A percentile compares a stretch with the other conserved stretches of the same genome.
Conservation (phyloP, 768 basidiomycete genomes). For the Rhodotorula graminis region DNA sequence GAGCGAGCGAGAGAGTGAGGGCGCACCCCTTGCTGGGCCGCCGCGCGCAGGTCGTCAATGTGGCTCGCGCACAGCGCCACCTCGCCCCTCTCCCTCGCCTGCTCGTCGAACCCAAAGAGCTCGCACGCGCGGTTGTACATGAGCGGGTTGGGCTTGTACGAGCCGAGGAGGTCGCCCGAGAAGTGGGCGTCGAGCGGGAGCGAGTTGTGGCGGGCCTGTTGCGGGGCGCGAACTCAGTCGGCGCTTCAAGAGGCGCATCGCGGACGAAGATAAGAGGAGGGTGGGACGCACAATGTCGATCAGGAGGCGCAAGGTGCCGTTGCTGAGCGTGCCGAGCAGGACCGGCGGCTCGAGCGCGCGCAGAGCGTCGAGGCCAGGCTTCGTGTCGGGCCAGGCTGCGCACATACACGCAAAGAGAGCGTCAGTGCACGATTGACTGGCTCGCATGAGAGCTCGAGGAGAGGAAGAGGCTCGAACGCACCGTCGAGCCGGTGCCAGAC, state of each 20-base stretch:
- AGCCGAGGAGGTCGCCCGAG: slow-evolving; percentile 32
- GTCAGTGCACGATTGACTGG: no score
- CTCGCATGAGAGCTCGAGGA: no score
- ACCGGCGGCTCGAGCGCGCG: slow-evolving; percentile 20
- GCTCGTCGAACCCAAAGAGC: slow-evolving; percentile 11
- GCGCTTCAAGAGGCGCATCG: no score
- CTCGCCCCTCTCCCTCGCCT: slow-evolving; percentile 6
- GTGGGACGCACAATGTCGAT: slow-evolving; percentile 13
- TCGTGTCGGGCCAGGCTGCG: slow-evolving; percentile 28
- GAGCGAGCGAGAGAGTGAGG: background rate
- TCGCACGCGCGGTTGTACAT: slow-evolving; percentile 27
- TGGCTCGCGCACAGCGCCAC: slow-evolving; percentile 25
- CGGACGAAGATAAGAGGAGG: no score
- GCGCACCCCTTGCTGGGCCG: slow-evolving; percentile 19
- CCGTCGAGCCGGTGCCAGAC: slow-evolving; percentile 32
- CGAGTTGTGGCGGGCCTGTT: slow-evolving; percentile 24
- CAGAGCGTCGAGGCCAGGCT: slow-evolving; percentile 11
- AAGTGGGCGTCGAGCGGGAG: slow-evolving; percentile 28
- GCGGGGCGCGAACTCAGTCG: no score
- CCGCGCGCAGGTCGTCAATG: slow-evolving; percentile 20
- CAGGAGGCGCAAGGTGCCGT: slow-evolving; percentile 25
- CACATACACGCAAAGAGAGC: no score
- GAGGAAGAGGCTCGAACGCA: background rate
- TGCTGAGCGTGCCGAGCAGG: slow-evolving; percentile 16
- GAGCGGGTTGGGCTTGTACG: slow-evolving; percentile 33